A percentile compares a stretch with the other conserved stretches of the same genome.
phyloP scores from a whole-genome alignment of 164 flowering plant species.

The Hamamelis virginiana region DNA sequence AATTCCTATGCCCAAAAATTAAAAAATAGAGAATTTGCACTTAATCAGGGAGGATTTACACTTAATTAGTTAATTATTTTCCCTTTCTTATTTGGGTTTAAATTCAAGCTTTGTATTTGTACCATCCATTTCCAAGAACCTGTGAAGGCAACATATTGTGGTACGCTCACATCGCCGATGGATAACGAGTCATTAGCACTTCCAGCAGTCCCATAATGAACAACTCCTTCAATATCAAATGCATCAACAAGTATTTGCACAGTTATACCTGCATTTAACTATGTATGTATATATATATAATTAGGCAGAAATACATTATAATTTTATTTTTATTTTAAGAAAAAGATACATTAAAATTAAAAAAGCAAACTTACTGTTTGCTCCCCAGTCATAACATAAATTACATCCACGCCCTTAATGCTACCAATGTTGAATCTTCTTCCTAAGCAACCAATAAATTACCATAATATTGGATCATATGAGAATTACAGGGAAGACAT shows the following conservation, averaged over 20 bases:
- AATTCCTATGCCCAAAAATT: conserved; percentile 38
- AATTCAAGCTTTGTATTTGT: neutral
- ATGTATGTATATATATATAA: too few species aligned
- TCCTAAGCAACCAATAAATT: conserved; percentile 26
- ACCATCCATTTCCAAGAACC: conserved; percentile 62
- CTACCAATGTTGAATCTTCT: conserved; percentile 55
- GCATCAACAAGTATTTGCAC: conserved; percentile 46
- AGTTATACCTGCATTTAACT: conserved; percentile 58
- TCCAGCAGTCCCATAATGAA: conserved; percentile 66
- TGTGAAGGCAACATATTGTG: conserved; percentile 40
- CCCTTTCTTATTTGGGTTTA: too few species aligned
- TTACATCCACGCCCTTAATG: conserved; percentile 42
- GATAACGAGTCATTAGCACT: conserved; percentile 42
- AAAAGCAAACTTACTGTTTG: conserved; percentile 28
- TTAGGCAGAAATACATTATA: too few species aligned
- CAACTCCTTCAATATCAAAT: conserved; percentile 46
- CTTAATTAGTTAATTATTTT: too few species aligned
- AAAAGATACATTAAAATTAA: too few species aligned
- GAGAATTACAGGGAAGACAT: too few species aligned
- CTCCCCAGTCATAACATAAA: conserved; percentile 55
- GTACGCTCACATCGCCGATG: conserved; percentile 51
- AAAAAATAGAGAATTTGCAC: too few species aligned
- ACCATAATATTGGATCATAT: neutral
- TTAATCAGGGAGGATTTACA: too few species aligned
- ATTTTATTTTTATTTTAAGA: too few species aligned